A percentile compares a stretch with the other conserved stretches of the same genome.
phyloP scores from a whole-genome alignment of 768 basidiomycete genomes.

The Lanmaoa pseudosensibilis region DNA sequence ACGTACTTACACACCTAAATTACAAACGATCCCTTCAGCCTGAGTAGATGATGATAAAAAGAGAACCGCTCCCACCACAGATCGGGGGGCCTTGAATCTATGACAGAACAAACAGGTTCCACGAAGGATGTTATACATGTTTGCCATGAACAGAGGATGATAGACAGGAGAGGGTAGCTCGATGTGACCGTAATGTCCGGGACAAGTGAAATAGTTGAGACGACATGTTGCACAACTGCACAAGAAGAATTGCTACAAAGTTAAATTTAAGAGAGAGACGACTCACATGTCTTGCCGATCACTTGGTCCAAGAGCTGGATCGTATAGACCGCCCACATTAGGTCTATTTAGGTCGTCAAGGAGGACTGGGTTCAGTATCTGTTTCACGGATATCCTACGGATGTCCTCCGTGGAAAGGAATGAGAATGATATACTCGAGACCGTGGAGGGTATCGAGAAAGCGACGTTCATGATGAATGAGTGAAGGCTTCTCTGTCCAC shows the following conservation, averaged over 20 bases:
- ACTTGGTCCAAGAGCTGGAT: constrained; percentile 91
- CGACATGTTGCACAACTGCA: constrained; percentile 90
- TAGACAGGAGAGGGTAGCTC: constrained; percentile 94
- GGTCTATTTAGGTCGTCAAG: constrained; percentile 93
- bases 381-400: constrained; percentile 94
- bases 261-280: neutral
- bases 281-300: constrained; percentile 89
- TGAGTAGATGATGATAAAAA: constrained; percentile 11
- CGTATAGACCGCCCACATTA: constrained; percentile 90
- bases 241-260: constrained; percentile 5
- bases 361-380: constrained; percentile 89
- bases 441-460: constrained; percentile 81
- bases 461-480: constrained; percentile 77
- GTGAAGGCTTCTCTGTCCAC: neutral
- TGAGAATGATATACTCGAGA: constrained; percentile 86
- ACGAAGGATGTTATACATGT: constrained; percentile 84
- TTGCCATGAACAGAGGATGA: constrained; percentile 93
- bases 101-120: constrained; percentile 95
- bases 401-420: constrained; percentile 88
- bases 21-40: constrained; percentile 10
- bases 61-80: constrained; percentile 51
- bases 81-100: constrained; percentile 75
- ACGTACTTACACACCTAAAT: constrained; percentile 75
- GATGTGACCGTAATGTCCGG: constrained; percentile 98
- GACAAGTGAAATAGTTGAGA: constrained; percentile 91